phyloP scores from a whole-genome alignment of 495 filamentous ascomycete genomes.

The Hypomontagnella submonticulosa region DNA sequence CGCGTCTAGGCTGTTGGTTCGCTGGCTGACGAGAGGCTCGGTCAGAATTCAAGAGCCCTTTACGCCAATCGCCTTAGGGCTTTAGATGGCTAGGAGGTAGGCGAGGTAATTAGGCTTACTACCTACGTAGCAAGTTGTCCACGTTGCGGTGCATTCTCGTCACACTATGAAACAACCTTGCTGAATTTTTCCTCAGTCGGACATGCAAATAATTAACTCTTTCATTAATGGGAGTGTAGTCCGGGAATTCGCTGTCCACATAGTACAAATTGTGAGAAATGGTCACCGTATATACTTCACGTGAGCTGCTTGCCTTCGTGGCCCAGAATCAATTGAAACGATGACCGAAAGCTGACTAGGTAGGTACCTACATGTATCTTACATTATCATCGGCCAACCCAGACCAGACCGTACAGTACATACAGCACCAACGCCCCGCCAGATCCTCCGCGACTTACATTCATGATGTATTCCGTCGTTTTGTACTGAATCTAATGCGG shows the following conservation, averaged over 20 bases:
- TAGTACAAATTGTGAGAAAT: no score
- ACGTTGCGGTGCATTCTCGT: slow-evolving; percentile 34
- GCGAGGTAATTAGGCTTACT: slow-evolving; percentile 20
- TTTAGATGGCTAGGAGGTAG: slow-evolving; percentile 19
- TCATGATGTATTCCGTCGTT: slow-evolving; percentile 6
- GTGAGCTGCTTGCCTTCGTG: not conserved
- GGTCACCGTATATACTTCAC: no score
- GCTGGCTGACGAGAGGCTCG: slow-evolving; percentile 15
- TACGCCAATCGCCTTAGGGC: not conserved
- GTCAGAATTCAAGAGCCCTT: slow-evolving; percentile 13
- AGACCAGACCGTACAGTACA: no score
- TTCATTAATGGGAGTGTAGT: not conserved
- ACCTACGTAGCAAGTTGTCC: slow-evolving; percentile 24
- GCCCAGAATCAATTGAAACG: no score
- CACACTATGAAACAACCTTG: slow-evolving; percentile 32
- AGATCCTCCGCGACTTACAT: slow-evolving; percentile 28
- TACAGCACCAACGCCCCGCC: slow-evolving; percentile 6
- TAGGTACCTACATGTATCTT: no score
- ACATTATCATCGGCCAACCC: no score
- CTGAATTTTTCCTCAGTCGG: slow-evolving; percentile 9
- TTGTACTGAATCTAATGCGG: slow-evolving; percentile 15
- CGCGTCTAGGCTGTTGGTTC: slow-evolving; percentile 9
- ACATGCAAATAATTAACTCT: not conserved
- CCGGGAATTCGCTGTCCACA: no score
- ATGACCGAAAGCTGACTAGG: no score